A percentile compares a stretch with the other conserved stretches of the same genome.
Conservation (phyloP, 176 grass and related monocot species). For the Juncus inflexus region DNA sequence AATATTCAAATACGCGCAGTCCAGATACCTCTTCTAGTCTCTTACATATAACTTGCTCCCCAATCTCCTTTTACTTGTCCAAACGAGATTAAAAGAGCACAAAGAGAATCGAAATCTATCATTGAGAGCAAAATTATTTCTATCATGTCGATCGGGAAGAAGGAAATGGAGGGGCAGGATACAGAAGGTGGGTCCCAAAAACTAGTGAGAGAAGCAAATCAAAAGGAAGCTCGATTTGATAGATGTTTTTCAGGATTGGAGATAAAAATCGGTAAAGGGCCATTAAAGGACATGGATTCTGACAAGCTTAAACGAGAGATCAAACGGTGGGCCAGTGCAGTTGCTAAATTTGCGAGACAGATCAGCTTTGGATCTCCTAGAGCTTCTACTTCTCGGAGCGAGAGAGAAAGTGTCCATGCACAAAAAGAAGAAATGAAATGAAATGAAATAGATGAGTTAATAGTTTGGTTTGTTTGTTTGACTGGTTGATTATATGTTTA, state of each 20-base stretch:
- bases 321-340: constrained; percentile 58
- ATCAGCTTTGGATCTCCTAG: constrained; percentile 56
- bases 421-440: constrained; percentile 13
- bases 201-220: not conserved
- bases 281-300: constrained; percentile 52
- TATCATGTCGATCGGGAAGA: constrained; percentile 38
- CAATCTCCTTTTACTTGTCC: not conserved
- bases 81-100: not conserved
- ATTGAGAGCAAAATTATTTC: not conserved
- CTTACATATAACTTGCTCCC: not conserved
- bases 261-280: constrained; percentile 39
- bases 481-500: constrained; percentile 10
- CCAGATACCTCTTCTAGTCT: not conserved
- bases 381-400: not conserved
- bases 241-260: constrained; percentile 60
- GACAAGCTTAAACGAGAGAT: constrained; percentile 62
- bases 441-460: constrained; percentile 6
- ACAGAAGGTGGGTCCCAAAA: not conserved
- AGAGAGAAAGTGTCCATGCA: not conserved
- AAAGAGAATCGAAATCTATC: not conserved
- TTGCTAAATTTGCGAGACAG: constrained; percentile 57
- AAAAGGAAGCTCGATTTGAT: constrained; percentile 19
- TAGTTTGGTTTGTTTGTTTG: not conserved
- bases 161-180: not conserved
- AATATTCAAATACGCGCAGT: not conserved